Evolutionary conservation across 108 stramenopile genomes (phyloP).

Genomic region (Fistulifera pelliculosa): DNA sequence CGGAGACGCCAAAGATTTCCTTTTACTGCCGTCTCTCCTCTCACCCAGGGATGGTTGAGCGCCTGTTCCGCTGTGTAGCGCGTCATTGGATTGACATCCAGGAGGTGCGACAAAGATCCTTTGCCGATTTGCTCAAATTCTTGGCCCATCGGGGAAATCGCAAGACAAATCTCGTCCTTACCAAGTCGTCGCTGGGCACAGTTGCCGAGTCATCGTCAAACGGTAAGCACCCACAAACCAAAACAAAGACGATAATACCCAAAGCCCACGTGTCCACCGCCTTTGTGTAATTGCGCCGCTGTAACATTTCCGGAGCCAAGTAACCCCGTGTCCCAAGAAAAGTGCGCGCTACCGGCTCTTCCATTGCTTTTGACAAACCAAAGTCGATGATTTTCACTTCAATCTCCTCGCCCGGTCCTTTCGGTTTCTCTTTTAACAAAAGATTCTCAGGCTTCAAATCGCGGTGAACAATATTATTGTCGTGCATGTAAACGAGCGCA

Average conservation of each 20-base stretch:
- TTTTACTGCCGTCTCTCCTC: constrained; percentile 58
- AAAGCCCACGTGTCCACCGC: constrained; percentile 90
- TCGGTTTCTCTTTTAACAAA: constrained; percentile 23
- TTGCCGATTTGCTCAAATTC: constrained; percentile 81
- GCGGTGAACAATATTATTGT: constrained; percentile 89
- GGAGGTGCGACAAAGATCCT: constrained; percentile 86
- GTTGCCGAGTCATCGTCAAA: constrained; percentile 94
- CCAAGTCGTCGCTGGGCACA: constrained; percentile 63
- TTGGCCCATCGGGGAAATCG: constrained; percentile 94
- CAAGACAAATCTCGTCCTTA: constrained; percentile 75
- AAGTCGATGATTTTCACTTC: constrained; percentile 99
- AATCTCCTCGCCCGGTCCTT: constrained; percentile 21
- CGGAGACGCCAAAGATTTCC: constrained; percentile 77
- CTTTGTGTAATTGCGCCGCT: constrained; percentile 77
- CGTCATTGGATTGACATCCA: constrained; percentile 76
- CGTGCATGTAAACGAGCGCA: constrained; percentile 95
- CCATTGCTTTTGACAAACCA: constrained; percentile 88
- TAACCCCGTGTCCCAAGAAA: constrained; percentile 96
- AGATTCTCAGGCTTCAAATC: constrained; percentile 85
- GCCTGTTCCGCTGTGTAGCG: constrained; percentile 93
- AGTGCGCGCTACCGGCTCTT: constrained; percentile 64
- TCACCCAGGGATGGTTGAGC: constrained; percentile 93
- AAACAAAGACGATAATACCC: constrained; percentile 86
- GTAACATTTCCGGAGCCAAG: constrained; percentile 96
- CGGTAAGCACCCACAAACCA: constrained; percentile 94